Percentiles rank a stretch among this genome's conserved stretches.
Conservation (phyloP, 768 basidiomycete genomes). For the Pleurotus cornucopiae region DNA sequence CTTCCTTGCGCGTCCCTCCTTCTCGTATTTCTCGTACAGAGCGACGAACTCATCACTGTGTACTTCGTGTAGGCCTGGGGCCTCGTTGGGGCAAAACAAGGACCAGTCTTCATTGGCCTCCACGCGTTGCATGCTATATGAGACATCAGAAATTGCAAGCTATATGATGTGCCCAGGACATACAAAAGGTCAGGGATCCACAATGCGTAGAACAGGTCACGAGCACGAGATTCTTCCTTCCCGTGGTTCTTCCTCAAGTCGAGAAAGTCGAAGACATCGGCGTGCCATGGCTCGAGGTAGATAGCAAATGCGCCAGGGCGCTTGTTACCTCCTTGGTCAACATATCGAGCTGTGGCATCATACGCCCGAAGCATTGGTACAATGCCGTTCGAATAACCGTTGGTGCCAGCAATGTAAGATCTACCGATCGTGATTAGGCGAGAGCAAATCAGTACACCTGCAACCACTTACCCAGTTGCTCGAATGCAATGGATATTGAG, state of each 20-base stretch:
- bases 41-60: constrained; percentile 87
- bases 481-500: constrained; percentile 95
- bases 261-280: constrained; percentile 95
- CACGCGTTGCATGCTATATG: constrained; percentile 88
- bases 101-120: constrained; percentile 90
- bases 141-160: background rate
- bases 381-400: constrained; percentile 98
- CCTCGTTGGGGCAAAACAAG: constrained; percentile 97
- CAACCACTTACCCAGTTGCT: constrained; percentile 72
- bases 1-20: constrained; percentile 82
- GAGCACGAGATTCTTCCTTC: constrained; percentile 94
- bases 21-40: constrained; percentile 84
- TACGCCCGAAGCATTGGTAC: constrained; percentile 98
- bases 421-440: constrained; percentile 31
- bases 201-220: constrained; percentile 96
- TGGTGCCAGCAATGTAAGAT: constrained; percentile 98
- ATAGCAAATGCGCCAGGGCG: constrained; percentile 98
- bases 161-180: constrained; percentile 18
- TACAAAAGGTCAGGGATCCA: constrained; percentile 98
- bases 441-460: background rate
- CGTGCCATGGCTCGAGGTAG: constrained; percentile 99
- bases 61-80: constrained; percentile 84
- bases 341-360: constrained; percentile 97
- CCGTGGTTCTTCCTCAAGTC: constrained; percentile 99
- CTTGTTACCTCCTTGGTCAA: constrained; percentile 99